Base-by-base conservation (phyloP, 805 yeast species). In the Tetrapisispora iriomotensis region DNA sequence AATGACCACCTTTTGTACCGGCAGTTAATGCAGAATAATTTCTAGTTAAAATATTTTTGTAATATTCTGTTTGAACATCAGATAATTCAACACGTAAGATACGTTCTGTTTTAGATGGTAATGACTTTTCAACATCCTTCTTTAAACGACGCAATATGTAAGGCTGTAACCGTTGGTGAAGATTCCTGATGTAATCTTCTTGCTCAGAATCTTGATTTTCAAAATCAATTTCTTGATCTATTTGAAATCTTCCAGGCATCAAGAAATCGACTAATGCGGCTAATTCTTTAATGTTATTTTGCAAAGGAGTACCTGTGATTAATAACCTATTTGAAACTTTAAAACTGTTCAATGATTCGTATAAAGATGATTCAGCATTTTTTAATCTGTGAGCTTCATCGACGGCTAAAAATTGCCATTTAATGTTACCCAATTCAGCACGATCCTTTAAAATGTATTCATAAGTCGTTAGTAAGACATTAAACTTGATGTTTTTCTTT, bases 351-450 rank as follows among this genome's bases (percentile, higher is more conserved):
- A 92, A 69, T 3, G 95, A 80, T 56, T 90, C 97, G 59, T 92
- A 92, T 29, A 92, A 66, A 0, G 97, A 88, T 22, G 92, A 79
- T 58, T 88, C 96, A 0, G 95, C 84, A 57, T 92, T 92, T 52
- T 92, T 92, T 56, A 92, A 70, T 56, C 98, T 74, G 65, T 92
- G 99, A 5, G 98, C 99, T 65, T 92, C 99, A 62, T 92, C 99
- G 20, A 92, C 97, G 2, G 98, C 98, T 49, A 94, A 64, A 57
- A 82, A 92, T 58, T 88, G 96, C 99, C 99, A 92, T 59, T 74
- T 82, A 43, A 92, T 74, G 22, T 75, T 58, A 4, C 96, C 95
- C 37, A 92, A 71, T 44, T 83, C 94, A 19, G 67, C 49, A 31
- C 87, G 70, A 60, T 92, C 99, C 54, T 92, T 92, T 56, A 92